Percentiles rank a stretch among this genome's conserved stretches.
Conservation (phyloP, 768 basidiomycete genomes). For the Kwoniella sp. region DNA sequence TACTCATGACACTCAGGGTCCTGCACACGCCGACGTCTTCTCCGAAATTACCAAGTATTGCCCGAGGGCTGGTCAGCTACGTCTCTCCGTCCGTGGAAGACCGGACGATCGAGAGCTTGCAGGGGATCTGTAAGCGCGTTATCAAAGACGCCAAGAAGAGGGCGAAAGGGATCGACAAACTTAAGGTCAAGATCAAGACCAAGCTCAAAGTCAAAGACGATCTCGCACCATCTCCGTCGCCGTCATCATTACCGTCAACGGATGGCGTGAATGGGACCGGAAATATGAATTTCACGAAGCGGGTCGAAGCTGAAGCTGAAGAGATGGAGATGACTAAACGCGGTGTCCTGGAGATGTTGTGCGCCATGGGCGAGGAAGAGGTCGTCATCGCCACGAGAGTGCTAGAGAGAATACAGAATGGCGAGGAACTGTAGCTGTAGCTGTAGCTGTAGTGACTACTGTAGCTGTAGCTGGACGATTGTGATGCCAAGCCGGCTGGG, state of each 20-base stretch:
- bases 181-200: not conserved
- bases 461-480: too few species aligned
- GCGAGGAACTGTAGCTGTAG: conserved; percentile 17
- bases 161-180: not conserved
- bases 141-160: conserved; percentile 23
- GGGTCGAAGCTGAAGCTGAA: not conserved
- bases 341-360: conserved; percentile 13
- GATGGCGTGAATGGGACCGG: too few species aligned
- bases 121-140: conserved; percentile 21
- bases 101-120: conserved; percentile 21
- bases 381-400: conserved; percentile 4
- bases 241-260: too few species aligned
- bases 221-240: too few species aligned
- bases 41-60: conserved; percentile 22
- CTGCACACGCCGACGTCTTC: conserved; percentile 36
- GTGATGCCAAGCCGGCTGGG: too few species aligned
- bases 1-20: conserved; percentile 46
- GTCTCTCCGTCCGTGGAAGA: conserved; percentile 50
- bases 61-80: conserved; percentile 35
- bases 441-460: too few species aligned
- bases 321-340: not conserved
- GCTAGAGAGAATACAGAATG: conserved; percentile 6
- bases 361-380: conserved; percentile 21
- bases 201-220: not conserved
- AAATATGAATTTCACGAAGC: too few species aligned